phyloP scores from a whole-genome alignment of 2,329 filamentous ascomycete species.

The Chrysoporthe deuterocubensis region DNA sequence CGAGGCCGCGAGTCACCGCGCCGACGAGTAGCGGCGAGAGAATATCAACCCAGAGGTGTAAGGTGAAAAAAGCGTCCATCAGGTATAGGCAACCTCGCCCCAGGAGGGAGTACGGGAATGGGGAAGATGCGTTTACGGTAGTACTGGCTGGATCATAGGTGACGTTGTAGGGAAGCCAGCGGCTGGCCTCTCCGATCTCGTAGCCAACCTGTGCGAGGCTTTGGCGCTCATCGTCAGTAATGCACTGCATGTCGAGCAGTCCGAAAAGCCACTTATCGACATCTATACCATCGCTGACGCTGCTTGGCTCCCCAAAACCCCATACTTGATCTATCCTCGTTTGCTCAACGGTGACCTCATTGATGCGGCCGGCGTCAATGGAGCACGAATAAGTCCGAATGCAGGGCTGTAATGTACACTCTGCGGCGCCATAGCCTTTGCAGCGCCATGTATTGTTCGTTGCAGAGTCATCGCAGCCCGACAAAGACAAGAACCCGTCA shows the following conservation, averaged over 20 bases:
- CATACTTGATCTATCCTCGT: not conserved
- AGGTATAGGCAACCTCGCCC: not conserved
- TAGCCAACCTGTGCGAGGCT: constrained; percentile 2
- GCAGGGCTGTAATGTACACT: constrained; percentile 13
- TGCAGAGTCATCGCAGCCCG: not conserved
- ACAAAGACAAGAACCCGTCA: not conserved
- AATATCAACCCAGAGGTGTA: not conserved
- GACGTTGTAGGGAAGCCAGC: constrained; percentile 20
- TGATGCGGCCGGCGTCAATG: constrained; percentile 6
- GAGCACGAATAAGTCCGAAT: constrained; percentile 14
- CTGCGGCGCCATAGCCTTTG: constrained; percentile 16
- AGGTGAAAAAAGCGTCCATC: not conserved
- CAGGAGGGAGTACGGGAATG: constrained; percentile 5
- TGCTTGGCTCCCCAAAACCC: not conserved
- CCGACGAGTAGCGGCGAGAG: not conserved
- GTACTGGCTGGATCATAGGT: not conserved
- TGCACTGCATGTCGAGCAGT: constrained; percentile 1
- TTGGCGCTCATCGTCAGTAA: not conserved
- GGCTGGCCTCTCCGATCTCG: not conserved
- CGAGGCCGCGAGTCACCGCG: not conserved
- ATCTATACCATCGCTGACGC: not conserved
- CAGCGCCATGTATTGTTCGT: constrained; percentile 13
- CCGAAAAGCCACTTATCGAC: not conserved
- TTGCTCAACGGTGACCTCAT: constrained; percentile 4
- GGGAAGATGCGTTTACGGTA: not conserved